A percentile compares a stretch with the other conserved stretches of the same genome.
Evolutionary conservation across 352 stramenopile genomes (phyloP).

Genomic region (Phytophthora capsici): DNA sequence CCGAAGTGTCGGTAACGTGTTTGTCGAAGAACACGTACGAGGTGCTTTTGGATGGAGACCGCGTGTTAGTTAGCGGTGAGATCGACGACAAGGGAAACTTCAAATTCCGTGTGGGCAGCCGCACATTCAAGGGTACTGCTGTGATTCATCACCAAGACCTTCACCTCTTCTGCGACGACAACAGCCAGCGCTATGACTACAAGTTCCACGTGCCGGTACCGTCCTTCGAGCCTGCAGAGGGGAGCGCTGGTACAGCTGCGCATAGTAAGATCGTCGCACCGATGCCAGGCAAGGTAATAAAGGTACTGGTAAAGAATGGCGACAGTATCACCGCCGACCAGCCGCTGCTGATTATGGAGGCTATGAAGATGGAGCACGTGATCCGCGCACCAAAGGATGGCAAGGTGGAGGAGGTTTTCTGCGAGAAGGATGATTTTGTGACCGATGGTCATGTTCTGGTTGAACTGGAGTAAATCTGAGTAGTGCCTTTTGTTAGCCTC

Average conservation of each 20-base stretch:
- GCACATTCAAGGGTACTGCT: constrained; percentile 69
- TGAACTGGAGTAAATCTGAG: constrained; percentile 50
- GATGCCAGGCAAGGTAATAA: constrained; percentile 96
- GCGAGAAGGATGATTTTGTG: constrained; percentile 78
- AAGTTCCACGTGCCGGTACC: constrained; percentile 79
- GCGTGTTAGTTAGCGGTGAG: constrained; percentile 36
- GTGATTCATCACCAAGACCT: constrained; percentile 73
- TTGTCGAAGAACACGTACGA: constrained; percentile 50
- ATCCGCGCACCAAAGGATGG: constrained; percentile 78
- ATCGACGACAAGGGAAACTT: constrained; percentile 64
- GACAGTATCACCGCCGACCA: constrained; percentile 90
- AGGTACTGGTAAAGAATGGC: constrained; percentile 89
- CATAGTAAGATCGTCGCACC: constrained; percentile 84
- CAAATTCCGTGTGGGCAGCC: constrained; percentile 68
- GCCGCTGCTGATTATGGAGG: constrained; percentile 95
- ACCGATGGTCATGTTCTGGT: constrained; percentile 78
- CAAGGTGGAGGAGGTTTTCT: constrained; percentile 75
- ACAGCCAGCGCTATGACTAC: constrained; percentile 78
- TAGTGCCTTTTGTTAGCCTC: no score
- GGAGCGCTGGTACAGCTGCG: constrained; percentile 17
- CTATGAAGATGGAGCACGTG: constrained; percentile 98
- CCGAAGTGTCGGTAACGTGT: constrained; percentile 52
- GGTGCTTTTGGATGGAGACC: constrained; percentile 40
- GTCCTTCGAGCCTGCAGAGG: constrained; percentile 48
- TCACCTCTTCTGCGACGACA: constrained; percentile 83